Percentiles rank a stretch among this genome's conserved stretches.
Conservation (phyloP, 352 stramenopile species). For the Phytophthora pisi region DNA sequence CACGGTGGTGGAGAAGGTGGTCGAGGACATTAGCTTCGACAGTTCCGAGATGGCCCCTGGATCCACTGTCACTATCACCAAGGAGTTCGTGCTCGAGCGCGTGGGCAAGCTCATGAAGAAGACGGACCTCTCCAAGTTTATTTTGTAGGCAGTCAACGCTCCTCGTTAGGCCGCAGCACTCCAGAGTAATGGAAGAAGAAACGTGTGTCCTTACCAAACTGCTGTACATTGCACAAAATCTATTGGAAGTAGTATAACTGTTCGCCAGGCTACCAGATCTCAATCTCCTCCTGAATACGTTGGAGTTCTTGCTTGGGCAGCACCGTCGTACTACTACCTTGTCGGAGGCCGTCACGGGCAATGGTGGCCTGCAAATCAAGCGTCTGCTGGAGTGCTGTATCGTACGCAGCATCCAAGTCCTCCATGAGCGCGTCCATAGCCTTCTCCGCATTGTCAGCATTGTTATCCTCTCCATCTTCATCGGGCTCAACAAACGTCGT, state of each 20-base stretch:
- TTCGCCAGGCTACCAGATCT: slow-evolving; percentile 64
- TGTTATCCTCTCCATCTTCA: slow-evolving; percentile 29
- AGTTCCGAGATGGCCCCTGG: slow-evolving; percentile 91
- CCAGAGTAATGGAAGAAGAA: slow-evolving; percentile 29
- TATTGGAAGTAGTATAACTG: slow-evolving; percentile 8
- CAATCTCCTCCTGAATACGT: slow-evolving; percentile 78
- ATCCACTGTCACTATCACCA: slow-evolving; percentile 91
- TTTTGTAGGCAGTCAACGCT: slow-evolving; percentile 87
- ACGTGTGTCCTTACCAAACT: slow-evolving; percentile 9
- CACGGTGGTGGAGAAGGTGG: slow-evolving; percentile 98
- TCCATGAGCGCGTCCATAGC: slow-evolving; percentile 55
- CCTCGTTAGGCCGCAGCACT: slow-evolving; percentile 9
- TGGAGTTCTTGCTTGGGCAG: slow-evolving; percentile 73
- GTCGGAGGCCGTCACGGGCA: slow-evolving; percentile 51
- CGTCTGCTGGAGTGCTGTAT: slow-evolving; percentile 36
- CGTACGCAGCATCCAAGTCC: slow-evolving; percentile 57
- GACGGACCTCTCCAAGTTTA: slow-evolving; percentile 98
- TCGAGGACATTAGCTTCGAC: slow-evolving; percentile 99
- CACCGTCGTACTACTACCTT: slow-evolving; percentile 48
- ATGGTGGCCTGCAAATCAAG: slow-evolving; percentile 52
- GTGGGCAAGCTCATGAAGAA: slow-evolving; percentile 95
- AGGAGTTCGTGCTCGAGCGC: slow-evolving; percentile 94
- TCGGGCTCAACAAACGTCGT: slow-evolving; percentile 39
- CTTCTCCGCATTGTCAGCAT: slow-evolving; percentile 41
- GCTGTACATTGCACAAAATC: not conserved